phyloP scores from a whole-genome alignment of 805 yeast genomes.

The Zygosaccharomyces rouxii region DNA sequence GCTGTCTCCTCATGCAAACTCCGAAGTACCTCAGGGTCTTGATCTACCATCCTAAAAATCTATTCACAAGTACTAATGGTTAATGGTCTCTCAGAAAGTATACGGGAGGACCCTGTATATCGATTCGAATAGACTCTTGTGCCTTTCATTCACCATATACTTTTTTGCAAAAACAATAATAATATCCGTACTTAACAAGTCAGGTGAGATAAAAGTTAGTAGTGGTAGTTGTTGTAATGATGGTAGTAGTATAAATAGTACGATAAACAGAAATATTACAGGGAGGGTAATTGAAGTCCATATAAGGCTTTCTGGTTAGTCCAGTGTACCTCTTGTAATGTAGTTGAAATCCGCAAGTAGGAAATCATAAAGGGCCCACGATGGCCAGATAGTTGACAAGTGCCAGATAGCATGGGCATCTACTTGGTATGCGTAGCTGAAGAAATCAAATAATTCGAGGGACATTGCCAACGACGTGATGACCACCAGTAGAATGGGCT shows the following conservation, averaged over 20 bases:
- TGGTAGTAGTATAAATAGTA: not conserved
- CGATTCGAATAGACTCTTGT: not conserved
- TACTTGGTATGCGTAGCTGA: constrained; percentile 60
- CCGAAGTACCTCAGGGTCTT: not conserved
- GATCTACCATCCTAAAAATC: not conserved
- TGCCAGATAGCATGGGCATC: constrained; percentile 98
- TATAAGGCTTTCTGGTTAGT: not conserved
- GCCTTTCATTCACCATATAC: not conserved
- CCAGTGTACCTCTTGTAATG: constrained; percentile 8
- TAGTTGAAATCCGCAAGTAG: constrained; percentile 42
- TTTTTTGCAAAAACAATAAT: not conserved
- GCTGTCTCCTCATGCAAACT: not conserved
- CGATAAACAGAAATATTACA: not conserved
- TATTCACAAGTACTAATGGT: not conserved
- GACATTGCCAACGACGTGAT: constrained; percentile 70
- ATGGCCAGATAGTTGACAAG: constrained; percentile 77
- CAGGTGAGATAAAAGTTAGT: not conserved
- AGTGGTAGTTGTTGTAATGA: not conserved
- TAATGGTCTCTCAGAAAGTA: not conserved
- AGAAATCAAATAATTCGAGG: constrained; percentile 87
- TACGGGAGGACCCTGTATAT: not conserved
- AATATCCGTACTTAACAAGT: not conserved
- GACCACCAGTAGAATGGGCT: constrained; percentile 50
- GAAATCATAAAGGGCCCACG: constrained; percentile 66
- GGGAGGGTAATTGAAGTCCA: not conserved